A percentile compares a stretch with the other conserved stretches of the same genome.
Conservation (phyloP, 768 basidiomycete species). For the Nevesoporus exiguus region DNA sequence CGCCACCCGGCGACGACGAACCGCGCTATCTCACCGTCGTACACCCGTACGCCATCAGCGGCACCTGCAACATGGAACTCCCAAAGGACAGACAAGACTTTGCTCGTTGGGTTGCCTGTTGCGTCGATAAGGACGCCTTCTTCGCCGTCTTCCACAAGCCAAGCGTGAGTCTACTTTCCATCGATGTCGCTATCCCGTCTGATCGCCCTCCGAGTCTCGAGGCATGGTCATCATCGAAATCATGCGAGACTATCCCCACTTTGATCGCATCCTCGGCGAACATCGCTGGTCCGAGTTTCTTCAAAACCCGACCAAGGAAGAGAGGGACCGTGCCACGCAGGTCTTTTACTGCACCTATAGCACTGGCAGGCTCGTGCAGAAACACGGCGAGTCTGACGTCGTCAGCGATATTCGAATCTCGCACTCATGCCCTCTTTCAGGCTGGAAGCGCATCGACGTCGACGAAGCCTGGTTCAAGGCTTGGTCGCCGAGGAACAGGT, state of each 20-base stretch:
- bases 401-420: not conserved
- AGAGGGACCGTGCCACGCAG: slow-evolving; percentile 24
- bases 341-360: slow-evolving; percentile 41
- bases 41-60: slow-evolving; percentile 38
- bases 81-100: slow-evolving; percentile 36
- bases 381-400: slow-evolving; percentile 36
- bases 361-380: slow-evolving; percentile 42
- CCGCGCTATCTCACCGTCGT: slow-evolving; percentile 45
- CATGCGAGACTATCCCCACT: slow-evolving; percentile 27
- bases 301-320: slow-evolving; percentile 28
- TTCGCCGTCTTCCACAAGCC: slow-evolving; percentile 45
- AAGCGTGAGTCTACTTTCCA: slow-evolving; percentile 32
- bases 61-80: slow-evolving; percentile 40
- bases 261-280: slow-evolving; percentile 38
- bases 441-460: slow-evolving; percentile 47
- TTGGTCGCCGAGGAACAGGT: slow-evolving; percentile 29
- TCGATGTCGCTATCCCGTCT: not conserved
- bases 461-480: slow-evolving; percentile 41
- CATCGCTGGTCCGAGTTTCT: slow-evolving; percentile 44
- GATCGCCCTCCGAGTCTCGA: slow-evolving; percentile 32
- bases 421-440: slow-evolving; percentile 20
- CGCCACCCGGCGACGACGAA: slow-evolving; percentile 43
- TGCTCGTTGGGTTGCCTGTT: slow-evolving; percentile 43
- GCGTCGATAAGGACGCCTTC: slow-evolving; percentile 34
- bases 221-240: slow-evolving; percentile 47